A percentile compares a stretch with the other conserved stretches of the same genome.
These are phyloP conservation scores for Phaeoacremonium minimum DNA, from an alignment of 2,329 filamentous ascomycete species.

Conservation along the genomic window DNA sequence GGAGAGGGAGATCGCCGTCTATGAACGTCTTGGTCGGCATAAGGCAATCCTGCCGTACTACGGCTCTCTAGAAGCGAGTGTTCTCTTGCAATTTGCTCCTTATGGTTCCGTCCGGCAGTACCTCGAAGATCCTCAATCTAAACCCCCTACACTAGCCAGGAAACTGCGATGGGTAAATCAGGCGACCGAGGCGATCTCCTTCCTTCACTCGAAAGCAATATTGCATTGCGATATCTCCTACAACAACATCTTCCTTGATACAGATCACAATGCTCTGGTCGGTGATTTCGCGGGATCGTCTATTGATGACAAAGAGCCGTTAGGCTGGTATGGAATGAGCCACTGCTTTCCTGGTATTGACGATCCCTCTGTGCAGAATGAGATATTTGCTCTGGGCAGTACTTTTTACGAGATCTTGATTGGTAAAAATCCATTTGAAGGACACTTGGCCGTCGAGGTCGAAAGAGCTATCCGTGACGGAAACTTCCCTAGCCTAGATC, in stretches of 20 bases:
- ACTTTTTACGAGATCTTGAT: conserved; percentile 4
- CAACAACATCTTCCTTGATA: conserved; percentile 7
- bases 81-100: background rate
- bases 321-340: conserved; percentile 5
- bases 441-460: background rate
- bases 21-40: background rate
- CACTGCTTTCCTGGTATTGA: conserved; percentile 1
- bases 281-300: conserved; percentile 8
- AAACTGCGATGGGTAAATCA: background rate
- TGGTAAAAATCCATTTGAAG: background rate
- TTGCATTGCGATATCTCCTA: conserved; percentile 7
- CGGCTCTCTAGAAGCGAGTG: background rate
- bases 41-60: background rate
- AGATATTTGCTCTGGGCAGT: conserved; percentile 7
- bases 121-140: background rate
- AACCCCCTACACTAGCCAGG: background rate
- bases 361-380: background rate
- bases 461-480: background rate
- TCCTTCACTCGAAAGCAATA: conserved; percentile 3
- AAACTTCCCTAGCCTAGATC: background rate
- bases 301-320: conserved; percentile 2
- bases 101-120: background rate
- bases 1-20: background rate
- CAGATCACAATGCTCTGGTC: conserved; percentile 1
- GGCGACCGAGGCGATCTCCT: background rate